phyloP scores from a whole-genome alignment of 352 stramenopile genomes.

The Aphanomyces astaci region DNA sequence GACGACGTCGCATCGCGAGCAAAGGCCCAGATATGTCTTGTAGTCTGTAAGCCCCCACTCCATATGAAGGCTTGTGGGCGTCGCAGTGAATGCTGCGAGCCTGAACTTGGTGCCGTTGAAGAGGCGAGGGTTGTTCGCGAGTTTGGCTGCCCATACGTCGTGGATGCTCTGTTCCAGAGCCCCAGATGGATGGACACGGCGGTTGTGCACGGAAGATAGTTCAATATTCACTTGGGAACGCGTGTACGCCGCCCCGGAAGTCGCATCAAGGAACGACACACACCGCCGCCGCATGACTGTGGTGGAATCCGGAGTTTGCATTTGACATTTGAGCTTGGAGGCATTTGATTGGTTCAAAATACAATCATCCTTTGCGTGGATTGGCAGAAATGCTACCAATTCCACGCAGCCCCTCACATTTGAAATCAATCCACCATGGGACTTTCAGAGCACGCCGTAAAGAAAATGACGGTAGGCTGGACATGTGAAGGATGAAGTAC shows the following conservation, averaged over 20 bases:
- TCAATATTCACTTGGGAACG: conserved; percentile 36
- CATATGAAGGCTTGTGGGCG: conserved; percentile 31
- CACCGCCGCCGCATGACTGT: not conserved
- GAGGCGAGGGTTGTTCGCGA: conserved; percentile 32
- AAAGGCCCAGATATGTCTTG: conserved; percentile 66
- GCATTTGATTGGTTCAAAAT: conserved; percentile 5
- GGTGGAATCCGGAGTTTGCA: not conserved
- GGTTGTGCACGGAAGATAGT: conserved; percentile 41
- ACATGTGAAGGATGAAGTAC: not conserved
- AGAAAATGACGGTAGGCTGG: conserved; percentile 4
- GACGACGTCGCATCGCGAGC: conserved; percentile 39
- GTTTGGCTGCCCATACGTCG: conserved; percentile 36
- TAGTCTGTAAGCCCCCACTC: conserved; percentile 35
- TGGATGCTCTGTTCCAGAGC: conserved; percentile 34
- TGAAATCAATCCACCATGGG: not conserved
- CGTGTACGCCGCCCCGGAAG: conserved; percentile 22
- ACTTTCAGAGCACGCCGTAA: not conserved
- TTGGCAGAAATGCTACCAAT: not conserved
- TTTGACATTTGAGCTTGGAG: not conserved
- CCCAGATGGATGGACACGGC: conserved; percentile 35
- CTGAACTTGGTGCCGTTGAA: conserved; percentile 79
- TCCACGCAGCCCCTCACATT: not conserved
- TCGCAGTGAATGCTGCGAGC: conserved; percentile 33
- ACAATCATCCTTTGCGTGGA: not conserved
- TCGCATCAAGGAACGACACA: not conserved